A percentile compares a stretch with the other conserved stretches of the same genome.
phyloP scores from a whole-genome alignment of 768 basidiomycete genomes.

The Termitomyces eurrhizus region DNA sequence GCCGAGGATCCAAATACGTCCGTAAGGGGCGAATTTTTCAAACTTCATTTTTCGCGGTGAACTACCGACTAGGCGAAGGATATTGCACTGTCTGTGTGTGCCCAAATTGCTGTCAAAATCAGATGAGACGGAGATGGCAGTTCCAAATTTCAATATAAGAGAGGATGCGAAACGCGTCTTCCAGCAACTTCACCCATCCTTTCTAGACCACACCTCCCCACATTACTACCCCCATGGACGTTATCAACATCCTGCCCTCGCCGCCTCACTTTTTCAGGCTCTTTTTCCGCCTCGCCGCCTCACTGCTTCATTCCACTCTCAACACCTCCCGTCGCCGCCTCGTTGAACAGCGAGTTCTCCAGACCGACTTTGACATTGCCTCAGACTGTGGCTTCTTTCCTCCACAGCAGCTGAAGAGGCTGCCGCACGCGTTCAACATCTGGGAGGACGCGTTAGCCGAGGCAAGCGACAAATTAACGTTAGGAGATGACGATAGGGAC shows the following conservation, averaged over 20 bases:
- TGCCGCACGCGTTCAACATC: constrained; percentile 48
- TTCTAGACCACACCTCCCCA: not conserved
- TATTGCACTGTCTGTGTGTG: constrained; percentile 13
- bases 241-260: constrained; percentile 46
- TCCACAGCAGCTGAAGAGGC: constrained; percentile 48
- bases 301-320: constrained; percentile 42
- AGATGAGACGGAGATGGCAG: constrained; percentile 19
- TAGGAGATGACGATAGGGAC: constrained; percentile 54
- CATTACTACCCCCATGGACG: constrained; percentile 30
- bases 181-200: not conserved
- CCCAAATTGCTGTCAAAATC: constrained; percentile 13
- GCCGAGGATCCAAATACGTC: constrained; percentile 18
- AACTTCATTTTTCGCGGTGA: constrained; percentile 11
- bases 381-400: constrained; percentile 84
- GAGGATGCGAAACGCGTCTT: constrained; percentile 9
- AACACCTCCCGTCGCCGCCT: constrained; percentile 27
- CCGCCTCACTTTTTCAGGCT: constrained; percentile 48
- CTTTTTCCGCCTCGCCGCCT: constrained; percentile 43
- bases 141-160: constrained; percentile 15
- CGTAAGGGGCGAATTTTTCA: constrained; percentile 20
- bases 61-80: constrained; percentile 12
- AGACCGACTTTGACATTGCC: constrained; percentile 53
- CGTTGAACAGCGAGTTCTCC: constrained; percentile 28
- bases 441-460: constrained; percentile 71
- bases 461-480: constrained; percentile 49